phyloP scores from a whole-genome alignment of 306 rosid species.

The Argentina anserina region DNA sequence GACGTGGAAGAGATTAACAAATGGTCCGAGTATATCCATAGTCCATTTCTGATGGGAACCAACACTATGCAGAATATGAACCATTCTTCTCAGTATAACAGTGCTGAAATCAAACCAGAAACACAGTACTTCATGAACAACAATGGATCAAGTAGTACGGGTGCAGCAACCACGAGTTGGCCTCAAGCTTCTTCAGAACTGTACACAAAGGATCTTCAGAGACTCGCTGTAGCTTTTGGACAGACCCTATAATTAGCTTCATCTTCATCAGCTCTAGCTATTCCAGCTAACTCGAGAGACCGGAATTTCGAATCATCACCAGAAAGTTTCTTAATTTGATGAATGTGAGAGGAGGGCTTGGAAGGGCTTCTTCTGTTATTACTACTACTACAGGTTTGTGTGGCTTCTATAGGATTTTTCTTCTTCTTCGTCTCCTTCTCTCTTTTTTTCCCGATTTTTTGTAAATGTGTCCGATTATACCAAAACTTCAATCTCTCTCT shows the following conservation, averaged over 20 bases:
- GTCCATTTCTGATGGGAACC: conserved; percentile 44
- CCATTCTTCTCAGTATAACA: conserved; percentile 33
- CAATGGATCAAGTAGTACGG: conserved; percentile 2
- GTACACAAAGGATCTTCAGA: conserved; percentile 70
- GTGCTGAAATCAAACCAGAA: conserved; percentile 49
- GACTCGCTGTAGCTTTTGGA: conserved; percentile 74
- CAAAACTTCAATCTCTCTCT: conserved; percentile 25
- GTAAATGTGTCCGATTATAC: conserved; percentile 55
- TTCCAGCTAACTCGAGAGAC: conserved; percentile 20
- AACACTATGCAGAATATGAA: conserved; percentile 28
- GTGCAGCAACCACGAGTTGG: conserved; percentile 19
- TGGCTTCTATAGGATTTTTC: conserved; percentile 26
- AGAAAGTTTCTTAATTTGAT: conserved; percentile 35
- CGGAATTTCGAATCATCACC: conserved; percentile 13
- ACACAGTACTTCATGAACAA: conserved; percentile 11
- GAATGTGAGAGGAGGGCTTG: conserved; percentile 23
- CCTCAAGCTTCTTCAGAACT: conserved; percentile 41
- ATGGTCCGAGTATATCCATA: conserved; percentile 70
- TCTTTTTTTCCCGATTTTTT: conserved; percentile 25
- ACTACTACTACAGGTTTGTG: conserved; percentile 46
- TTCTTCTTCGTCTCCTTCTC: neutral
- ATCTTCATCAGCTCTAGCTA: conserved; percentile 20
- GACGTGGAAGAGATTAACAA: conserved; percentile 57
- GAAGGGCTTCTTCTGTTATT: conserved; percentile 36
- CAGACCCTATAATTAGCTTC: conserved; percentile 55